Evolutionary conservation across 495 filamentous ascomycete genomes (phyloP), one percentile per base, ranked within the genome.

Genomic region (Aspergillus hancockii): DNA sequence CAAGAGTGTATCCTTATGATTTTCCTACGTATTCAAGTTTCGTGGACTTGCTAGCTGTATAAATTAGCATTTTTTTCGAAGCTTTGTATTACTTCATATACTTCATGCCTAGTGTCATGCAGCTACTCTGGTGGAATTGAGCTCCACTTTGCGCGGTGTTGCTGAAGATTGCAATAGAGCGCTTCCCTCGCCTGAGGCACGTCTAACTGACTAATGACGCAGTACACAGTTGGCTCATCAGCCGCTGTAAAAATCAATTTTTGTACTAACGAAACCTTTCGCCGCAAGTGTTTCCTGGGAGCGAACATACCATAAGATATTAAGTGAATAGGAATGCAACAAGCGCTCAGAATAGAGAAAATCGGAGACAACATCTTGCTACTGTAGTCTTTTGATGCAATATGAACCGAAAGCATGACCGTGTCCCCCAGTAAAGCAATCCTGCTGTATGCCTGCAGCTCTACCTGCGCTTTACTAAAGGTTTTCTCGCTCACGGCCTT

Each of bases 281-380:
- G n/a, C n/a, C n/a, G n/a, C n/a, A n/a, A n/a, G n/a, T n/a, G n/a
- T n/a, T n/a, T n/a, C n/a, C n/a, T n/a, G n/a, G n/a, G n/a, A n/a
- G n/a, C n/a, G n/a, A n/a, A 47, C 43, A 23, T 47, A 47, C 43
- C 43, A 14, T 47, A 47, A 12, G 43, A 47, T 8, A 47, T 47
- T n/a, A 23, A 8, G 23, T 23, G 18, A 22, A 47, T 19, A 10
- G 43, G 43, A 47, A 47, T 47, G 19, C 21, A 22, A 23, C 43
- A 47, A 12, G 43, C 43, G 13, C 21, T 23, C 43, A 47, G 13
- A 47, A 47, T 47, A 3, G 18, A 22, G 23, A 47, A 47, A 1
- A 14, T 47, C 21, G 43, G 19, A 22, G 43, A 47, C 43, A 47
- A 13, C 43, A 23, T 23, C 10, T 47, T 19, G 5, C 43, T 23